Evolutionary conservation across 2,329 filamentous ascomycete genomes (phyloP), one percentile per base, ranked within the genome.

Genomic region (Ceratocystis cacaofunesta): DNA sequence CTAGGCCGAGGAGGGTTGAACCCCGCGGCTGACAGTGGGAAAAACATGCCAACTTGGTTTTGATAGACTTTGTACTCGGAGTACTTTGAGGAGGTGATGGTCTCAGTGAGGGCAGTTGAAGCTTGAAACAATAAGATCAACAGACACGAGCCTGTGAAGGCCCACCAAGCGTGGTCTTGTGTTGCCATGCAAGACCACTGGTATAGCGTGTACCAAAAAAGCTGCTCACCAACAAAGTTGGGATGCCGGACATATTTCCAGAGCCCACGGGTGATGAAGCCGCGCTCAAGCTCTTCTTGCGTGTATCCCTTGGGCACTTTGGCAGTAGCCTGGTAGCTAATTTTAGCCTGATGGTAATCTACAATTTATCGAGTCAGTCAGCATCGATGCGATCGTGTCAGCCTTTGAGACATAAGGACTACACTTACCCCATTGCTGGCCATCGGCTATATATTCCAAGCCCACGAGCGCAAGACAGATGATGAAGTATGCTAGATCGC

Each of bases 211-310:
- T 95, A 80, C 94, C 94, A 99, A 71, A 97, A 85, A 36, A 85
- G 79, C 76, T 97, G 94, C 76, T 99, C 94, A 4, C 89, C 90
- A 4, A 89, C 85, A 72, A 97, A 99, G 75, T 99, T 99, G 61
- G 94, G 94, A 74, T 99, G 95, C 58, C 94, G 83, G 70, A 88
- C 92, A 78, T 86, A 91, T 0, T 85, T 87, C 87, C 89, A 99
- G 6, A 99, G 79, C 0, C 94, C 94, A 3, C 81, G 84, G 7
- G 89, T 87, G 69, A 89, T 81, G 76, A 99, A 99, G 52, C 94
- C 94, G 46, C 92, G 88, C 69, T 96, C 90, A 30, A 99, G 82
- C 64, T 96, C 90, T 68, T 84, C 84, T 69, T 86, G 84, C 0
- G 79, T 81, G 74, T 81, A 91, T 57, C 52, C 80, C 4, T 76